Evolutionary conservation across 306 rosid species (phyloP), one percentile per base, ranked within the genome.

Genomic region (Rosa chinensis): DNA sequence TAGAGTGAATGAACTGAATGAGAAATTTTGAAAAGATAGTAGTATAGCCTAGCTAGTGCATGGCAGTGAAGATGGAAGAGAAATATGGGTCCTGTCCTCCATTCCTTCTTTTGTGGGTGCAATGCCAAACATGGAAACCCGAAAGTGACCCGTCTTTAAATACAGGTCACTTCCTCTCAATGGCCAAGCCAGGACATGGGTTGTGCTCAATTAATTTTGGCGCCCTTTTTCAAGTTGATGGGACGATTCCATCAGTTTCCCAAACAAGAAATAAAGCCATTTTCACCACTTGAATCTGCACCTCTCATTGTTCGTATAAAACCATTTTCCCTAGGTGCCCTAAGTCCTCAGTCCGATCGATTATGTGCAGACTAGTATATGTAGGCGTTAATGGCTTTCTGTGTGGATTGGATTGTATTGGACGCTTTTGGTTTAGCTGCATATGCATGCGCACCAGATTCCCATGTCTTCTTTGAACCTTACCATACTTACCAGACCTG

Each of bases 31-130:
- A 35, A 67, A 68, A 76, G 40, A 58, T 78, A 20, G 71, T 66
- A 40, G 71, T 66, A 79, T 25, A 35, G 37, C n/a, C 10, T 16
- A 40, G 70, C 37, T 58, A 21, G 64, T 66, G 25, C 48, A 40
- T 66, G 48, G 80, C 88, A 87, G 93, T 86, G 91, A 88, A 81
- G 79, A 86, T 39, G 4, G 25, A 66, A 8, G 47, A 66, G 71
- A 66, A 37, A 66, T 66, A 83, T 78, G 84, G 93, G 91, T n/a
- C 84, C 91, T 94, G 93, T 48, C 10, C 18, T 52, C n/a, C 14
- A 70, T 80, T 74, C 82, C 91, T 85, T 82, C 83, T 85, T 90
- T 94, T 89, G 90, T 91, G 99, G 91, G 90, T 94, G 97, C 90
- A 88, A 87, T 84, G 81, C 89, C 85, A 82, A 88, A 94, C 74